Conservation (phyloP, 192 early-diverging fungal species). For the Coemansia sp. region DNA sequence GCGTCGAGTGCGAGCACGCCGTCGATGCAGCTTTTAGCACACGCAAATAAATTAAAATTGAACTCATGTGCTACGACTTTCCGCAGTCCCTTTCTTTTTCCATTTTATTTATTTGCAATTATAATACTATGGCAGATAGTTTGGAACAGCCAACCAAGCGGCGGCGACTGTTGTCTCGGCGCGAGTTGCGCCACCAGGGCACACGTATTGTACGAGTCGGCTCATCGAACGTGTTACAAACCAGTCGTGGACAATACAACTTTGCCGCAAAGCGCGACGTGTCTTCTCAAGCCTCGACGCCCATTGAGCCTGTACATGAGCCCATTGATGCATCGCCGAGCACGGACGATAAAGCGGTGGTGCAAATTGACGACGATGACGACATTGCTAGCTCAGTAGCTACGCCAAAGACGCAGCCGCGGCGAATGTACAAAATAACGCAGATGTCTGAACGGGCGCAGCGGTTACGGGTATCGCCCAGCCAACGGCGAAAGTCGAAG, state of each 20-base stretch:
- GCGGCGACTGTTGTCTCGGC: constrained; percentile 33
- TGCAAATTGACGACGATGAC: not conserved
- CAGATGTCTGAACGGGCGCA: constrained; percentile 21
- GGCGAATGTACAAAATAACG: constrained; percentile 16
- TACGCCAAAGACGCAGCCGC: not conserved
- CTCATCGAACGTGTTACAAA: constrained; percentile 26
- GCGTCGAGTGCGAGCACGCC: constrained; percentile 34
- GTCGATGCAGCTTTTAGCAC: constrained; percentile 30
- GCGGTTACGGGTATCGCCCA: constrained; percentile 22
- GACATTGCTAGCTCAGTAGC: not conserved
- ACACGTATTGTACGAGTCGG: constrained; percentile 40
- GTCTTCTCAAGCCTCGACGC: not conserved
- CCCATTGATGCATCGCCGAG: not conserved
- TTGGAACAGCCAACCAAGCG: constrained; percentile 7
- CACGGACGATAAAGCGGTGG: not conserved
- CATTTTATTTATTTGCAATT: not conserved
- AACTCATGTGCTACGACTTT: not conserved
- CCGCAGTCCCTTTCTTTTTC: not conserved
- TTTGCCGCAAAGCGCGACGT: constrained; percentile 7
- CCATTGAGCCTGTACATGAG: not conserved
- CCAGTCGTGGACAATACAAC: constrained; percentile 22
- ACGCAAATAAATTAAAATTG: too few relatives aligned
- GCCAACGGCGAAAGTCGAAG: not conserved
- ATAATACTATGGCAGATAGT: not conserved
- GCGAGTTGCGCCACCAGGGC: constrained; percentile 33